phyloP scores from a whole-genome alignment of 306 rosid genomes.

The Erythrophleum fordii region DNA sequence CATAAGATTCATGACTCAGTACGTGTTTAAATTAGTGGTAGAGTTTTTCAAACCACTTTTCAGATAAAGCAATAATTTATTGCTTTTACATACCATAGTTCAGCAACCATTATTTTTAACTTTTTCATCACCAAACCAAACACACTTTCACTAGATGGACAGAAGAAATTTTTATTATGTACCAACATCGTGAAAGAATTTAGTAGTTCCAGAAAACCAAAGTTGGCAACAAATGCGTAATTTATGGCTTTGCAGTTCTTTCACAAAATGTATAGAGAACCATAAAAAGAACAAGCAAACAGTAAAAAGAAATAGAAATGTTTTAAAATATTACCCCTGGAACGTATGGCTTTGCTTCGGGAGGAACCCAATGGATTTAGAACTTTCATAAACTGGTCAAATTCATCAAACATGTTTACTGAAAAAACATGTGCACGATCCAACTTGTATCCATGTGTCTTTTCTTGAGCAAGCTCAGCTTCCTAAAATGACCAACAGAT shows the following conservation, averaged over 20 bases:
- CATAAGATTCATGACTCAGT: background rate
- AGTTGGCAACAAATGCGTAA: background rate
- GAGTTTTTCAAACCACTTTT: no score
- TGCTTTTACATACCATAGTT: no score
- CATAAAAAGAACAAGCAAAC: background rate
- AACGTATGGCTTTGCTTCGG: slow-evolving; percentile 64
- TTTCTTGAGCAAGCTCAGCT: slow-evolving; percentile 91
- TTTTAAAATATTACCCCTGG: slow-evolving; percentile 64
- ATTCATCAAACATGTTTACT: slow-evolving; percentile 80
- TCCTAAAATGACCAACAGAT: slow-evolving; percentile 54
- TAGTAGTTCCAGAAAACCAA: background rate
- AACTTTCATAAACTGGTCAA: slow-evolving; percentile 75
- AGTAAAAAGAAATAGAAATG: background rate
- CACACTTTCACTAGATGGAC: no score
- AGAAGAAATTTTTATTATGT: no score
- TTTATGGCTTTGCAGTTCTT: background rate
- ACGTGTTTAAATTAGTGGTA: no score
- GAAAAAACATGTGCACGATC: slow-evolving; percentile 78
- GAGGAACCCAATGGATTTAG: slow-evolving; percentile 91
- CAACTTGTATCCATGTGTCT: slow-evolving; percentile 85
- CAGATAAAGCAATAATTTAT: no score
- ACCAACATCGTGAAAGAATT: background rate
- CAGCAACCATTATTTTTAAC: no score
- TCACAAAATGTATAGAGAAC: background rate
- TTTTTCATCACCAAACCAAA: no score